Percentiles rank a stretch among this genome's conserved stretches.
These are phyloP conservation scores for Austroboletus novae-zelandiae DNA, from an alignment of 1,284 basidiomycete species.

Conservation along the genomic window DNA sequence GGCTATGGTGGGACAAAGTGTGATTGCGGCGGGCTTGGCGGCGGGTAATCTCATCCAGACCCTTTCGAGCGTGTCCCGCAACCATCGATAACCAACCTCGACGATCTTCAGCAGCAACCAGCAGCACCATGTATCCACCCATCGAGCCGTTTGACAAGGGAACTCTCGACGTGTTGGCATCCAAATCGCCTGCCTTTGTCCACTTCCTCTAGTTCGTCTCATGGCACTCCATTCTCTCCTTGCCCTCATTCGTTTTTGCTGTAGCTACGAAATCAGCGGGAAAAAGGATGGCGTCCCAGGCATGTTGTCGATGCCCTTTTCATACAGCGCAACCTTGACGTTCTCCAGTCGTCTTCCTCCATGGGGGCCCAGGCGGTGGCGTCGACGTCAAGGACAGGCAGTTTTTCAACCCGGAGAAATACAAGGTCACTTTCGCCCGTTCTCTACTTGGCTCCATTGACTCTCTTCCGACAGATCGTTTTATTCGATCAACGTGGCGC, in stretches of 20 bases:
- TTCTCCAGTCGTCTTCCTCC: slow-evolving; percentile 73
- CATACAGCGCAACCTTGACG: neutral
- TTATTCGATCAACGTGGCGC: slow-evolving; percentile 84
- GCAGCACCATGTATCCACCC: slow-evolving; percentile 51
- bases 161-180: slow-evolving; percentile 63
- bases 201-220: slow-evolving; percentile 75
- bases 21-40: too few species aligned
- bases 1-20: too few species aligned
- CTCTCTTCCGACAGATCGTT: slow-evolving; percentile 52
- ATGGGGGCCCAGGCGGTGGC: slow-evolving; percentile 83
- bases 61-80: neutral
- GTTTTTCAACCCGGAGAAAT: slow-evolving; percentile 83
- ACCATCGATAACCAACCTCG: slow-evolving; percentile 20
- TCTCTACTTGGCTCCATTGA: slow-evolving; percentile 8
- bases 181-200: slow-evolving; percentile 38
- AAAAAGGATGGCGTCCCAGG: slow-evolving; percentile 76
- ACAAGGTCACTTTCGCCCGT: slow-evolving; percentile 53
- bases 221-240: neutral
- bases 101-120: neutral
- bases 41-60: too few species aligned
- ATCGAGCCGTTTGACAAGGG: slow-evolving; percentile 66
- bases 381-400: slow-evolving; percentile 61
- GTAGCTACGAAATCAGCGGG: slow-evolving; percentile 78
- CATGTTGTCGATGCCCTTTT: slow-evolving; percentile 28
- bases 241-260: slow-evolving; percentile 5